A percentile compares a stretch with the other conserved stretches of the same genome.
These are phyloP conservation scores for Filosporella fistucella DNA, from an alignment of 495 filamentous ascomycete genomes.

Conservation along the genomic window DNA sequence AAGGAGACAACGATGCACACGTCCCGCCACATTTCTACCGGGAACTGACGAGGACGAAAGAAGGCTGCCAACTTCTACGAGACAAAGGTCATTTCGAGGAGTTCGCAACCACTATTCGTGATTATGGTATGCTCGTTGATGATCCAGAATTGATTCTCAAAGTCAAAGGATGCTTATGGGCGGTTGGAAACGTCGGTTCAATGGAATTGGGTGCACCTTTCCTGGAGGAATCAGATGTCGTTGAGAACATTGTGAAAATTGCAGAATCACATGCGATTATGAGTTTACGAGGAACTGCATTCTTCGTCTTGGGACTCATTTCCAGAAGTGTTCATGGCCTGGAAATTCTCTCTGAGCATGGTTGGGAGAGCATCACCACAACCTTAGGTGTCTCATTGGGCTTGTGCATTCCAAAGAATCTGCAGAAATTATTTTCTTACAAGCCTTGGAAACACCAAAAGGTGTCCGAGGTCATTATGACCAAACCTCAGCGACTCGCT, in stretches of 20 bases:
- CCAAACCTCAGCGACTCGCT: slow-evolving; percentile 28
- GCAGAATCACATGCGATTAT: slow-evolving; percentile 83
- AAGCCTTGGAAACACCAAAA: slow-evolving; percentile 41
- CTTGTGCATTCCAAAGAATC: slow-evolving; percentile 76
- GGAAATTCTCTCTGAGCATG: slow-evolving; percentile 77
- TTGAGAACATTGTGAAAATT: slow-evolving; percentile 78
- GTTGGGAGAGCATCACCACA: slow-evolving; percentile 90
- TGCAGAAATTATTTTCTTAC: slow-evolving; percentile 68
- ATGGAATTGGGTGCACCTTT: slow-evolving; percentile 97
- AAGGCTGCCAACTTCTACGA: slow-evolving; percentile 84
- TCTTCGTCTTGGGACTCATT: slow-evolving; percentile 90
- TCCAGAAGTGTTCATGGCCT: slow-evolving; percentile 89
- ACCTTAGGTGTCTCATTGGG: slow-evolving; percentile 78
- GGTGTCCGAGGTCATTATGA: slow-evolving; percentile 37
- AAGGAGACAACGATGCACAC: slow-evolving; percentile 42
- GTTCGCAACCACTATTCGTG: slow-evolving; percentile 81
- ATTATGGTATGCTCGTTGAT: slow-evolving; percentile 75
- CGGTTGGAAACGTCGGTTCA: slow-evolving; percentile 93
- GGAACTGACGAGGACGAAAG: slow-evolving; percentile 85
- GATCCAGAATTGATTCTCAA: slow-evolving; percentile 87
- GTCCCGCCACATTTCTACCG: slow-evolving; percentile 97
- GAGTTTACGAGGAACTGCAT: slow-evolving; percentile 90
- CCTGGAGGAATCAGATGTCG: slow-evolving; percentile 80
- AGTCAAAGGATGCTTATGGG: slow-evolving; percentile 96
- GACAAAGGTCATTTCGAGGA: slow-evolving; percentile 95